Evolutionary conservation across 805 yeast genomes (phyloP), one percentile per base, ranked within the genome.

Genomic region (Candida ovalis): DNA sequence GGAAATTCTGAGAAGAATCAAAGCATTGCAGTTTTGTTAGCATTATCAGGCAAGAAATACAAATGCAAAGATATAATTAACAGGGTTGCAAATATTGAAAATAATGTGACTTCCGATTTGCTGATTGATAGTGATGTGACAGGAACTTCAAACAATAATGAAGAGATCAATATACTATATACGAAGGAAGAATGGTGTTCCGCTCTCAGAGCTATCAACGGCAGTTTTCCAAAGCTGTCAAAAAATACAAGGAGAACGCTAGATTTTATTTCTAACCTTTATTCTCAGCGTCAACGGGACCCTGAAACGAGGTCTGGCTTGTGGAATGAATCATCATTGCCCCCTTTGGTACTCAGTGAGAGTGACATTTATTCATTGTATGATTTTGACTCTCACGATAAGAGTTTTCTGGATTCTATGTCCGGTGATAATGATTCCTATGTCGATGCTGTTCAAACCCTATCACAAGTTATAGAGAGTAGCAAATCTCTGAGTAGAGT

Each of bases 41-140:
- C 64, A 1, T 46, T 66, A 9, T 62, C 68, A 0, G 70, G 69
- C 0, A 64, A 63, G 50, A 66, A 62, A 45, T 55, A 56, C 12
- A 63, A 62, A 42, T 57, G 57, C 19, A 57, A 55, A 30, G 69
- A 63, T 13, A 56, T 66, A n/a, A 44, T 64, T 15, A 49, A 53
- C 21, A 53, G 48, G 7, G 54, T 66, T 6, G 57, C 50, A 36
- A 40, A 23, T 15, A 43, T 58, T 24, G 61, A 57, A 46, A 25
- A 42, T 7, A 13, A 33, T 8, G 35, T 12, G 35, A 17, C 9
- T 12, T 35, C 38, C 8, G 17, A 18, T 15, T 30, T 15, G 8
- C 21, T 21, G 13, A 23, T 49, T 22, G 47, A 45, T 36, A 4
- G 39, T 30, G n/a, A 27, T 23, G 7, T 25, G 32, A 15, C 40